phyloP scores from a whole-genome alignment of 352 stramenopile genomes.

The Phytophthora tubulina region DNA sequence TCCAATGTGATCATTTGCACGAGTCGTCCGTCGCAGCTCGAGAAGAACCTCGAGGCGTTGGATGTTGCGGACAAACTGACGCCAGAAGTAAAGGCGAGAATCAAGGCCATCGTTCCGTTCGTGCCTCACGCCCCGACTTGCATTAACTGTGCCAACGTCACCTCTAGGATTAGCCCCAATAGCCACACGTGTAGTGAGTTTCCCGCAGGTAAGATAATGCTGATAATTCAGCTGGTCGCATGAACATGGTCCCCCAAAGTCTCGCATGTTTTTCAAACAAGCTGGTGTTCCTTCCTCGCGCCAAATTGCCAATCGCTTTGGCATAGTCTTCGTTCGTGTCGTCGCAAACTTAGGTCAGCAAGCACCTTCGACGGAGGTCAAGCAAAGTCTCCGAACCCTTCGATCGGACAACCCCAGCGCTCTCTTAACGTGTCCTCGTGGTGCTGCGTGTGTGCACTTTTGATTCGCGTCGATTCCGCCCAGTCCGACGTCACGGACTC shows the following conservation, averaged over 20 bases:
- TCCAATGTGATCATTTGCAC: conserved; percentile 1
- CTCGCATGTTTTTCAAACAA: conserved; percentile 27
- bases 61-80: conserved; percentile 12
- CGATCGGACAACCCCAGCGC: conserved; percentile 30
- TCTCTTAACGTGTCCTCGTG: conserved; percentile 27
- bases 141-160: not conserved
- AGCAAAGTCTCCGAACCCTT: conserved; percentile 33
- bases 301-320: conserved; percentile 23
- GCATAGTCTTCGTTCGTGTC: conserved; percentile 17
- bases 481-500: conserved; percentile 29
- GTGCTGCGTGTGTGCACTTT: conserved; percentile 25
- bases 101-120: not conserved
- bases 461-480: conserved; percentile 27
- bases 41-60: not conserved
- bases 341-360: conserved; percentile 19
- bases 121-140: not conserved
- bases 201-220: not conserved
- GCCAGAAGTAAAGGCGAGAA: conserved; percentile 26
- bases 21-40: conserved; percentile 17
- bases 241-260: conserved; percentile 7
- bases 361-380: conserved; percentile 29
- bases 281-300: not conserved
- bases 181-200: too few relatives aligned
- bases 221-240: conserved; percentile 16
- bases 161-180: not conserved